Evolutionary conservation across 345 rosid genomes (phyloP).

Genomic region (Dipteronia sinensis): DNA sequence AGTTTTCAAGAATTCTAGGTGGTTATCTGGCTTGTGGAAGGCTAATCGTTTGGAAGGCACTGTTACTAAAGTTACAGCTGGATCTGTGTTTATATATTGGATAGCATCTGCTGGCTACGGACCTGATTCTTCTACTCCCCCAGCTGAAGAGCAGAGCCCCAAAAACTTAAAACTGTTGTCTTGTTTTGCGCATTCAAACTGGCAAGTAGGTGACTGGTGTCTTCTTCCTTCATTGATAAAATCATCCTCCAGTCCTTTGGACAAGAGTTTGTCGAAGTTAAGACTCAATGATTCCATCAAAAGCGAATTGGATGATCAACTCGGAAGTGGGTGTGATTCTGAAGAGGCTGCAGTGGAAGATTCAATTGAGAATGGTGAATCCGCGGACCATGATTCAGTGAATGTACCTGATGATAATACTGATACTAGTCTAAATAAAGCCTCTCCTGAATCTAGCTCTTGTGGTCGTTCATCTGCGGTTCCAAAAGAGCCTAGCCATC

Average conservation of each 20-base stretch:
- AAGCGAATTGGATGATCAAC: conserved; percentile 36
- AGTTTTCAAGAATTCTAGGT: conserved; percentile 75
- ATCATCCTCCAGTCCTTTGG: conserved; percentile 44
- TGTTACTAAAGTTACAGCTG: conserved; percentile 83
- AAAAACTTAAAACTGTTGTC: conserved; percentile 80
- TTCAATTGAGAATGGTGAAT: conserved; percentile 40
- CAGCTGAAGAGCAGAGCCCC: conserved; percentile 94
- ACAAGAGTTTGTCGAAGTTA: conserved; percentile 55
- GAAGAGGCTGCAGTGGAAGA: conserved; percentile 57
- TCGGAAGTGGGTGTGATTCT: conserved; percentile 35
- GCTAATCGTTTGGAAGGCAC: conserved; percentile 89
- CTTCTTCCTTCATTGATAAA: conserved; percentile 60
- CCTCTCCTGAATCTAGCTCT: conserved; percentile 50
- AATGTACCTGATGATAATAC: conserved; percentile 38
- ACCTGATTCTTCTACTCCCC: conserved; percentile 78
- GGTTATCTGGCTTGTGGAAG: conserved; percentile 89
- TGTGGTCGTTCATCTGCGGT: conserved; percentile 48
- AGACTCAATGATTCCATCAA: conserved; percentile 49
- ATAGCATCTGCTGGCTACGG: conserved; percentile 96
- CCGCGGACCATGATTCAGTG: conserved; percentile 39
- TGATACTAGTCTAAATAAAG: conserved; percentile 31
- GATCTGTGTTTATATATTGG: conserved; percentile 91
- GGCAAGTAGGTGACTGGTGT: conserved; percentile 97
- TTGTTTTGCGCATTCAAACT: conserved; percentile 85
- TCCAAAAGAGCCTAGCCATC: conserved; percentile 71